Evolutionary conservation across 1,284 basidiomycete species (phyloP), one percentile per base, ranked within the genome.

Genomic region (Pseudozyma flocculosa): DNA sequence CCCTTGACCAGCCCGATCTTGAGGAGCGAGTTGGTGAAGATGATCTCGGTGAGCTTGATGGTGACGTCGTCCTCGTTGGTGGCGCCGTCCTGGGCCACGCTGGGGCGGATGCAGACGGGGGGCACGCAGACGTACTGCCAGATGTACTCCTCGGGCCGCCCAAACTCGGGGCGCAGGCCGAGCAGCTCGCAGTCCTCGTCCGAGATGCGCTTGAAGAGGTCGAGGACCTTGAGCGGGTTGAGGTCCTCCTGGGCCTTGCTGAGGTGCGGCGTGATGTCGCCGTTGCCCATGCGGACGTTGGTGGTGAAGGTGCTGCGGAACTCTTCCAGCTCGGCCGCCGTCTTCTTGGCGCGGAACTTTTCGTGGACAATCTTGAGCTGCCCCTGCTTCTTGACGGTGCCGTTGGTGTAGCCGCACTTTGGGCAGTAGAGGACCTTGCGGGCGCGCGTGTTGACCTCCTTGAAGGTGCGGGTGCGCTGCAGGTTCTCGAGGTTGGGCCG

Each of bases 101-200:
- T 96, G 0, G 95, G 95, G 40, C 95, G 87, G 54, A 98, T 98
- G 77, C 91, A 95, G 37, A 96, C 92, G 0, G 95, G 95, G 18
- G 95, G 95, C 15, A 98, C 95, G 30, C 93, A 95, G 17, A 99
- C 87, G 79, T 98, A 98, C 79, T 97, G 94, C 95, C 95, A 99
- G 53, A 99, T 87, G 76, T 94, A 97, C 77, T 97, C 89, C 80
- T 99, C 95, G 2, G 95, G 95, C 50, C 95, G 82, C 48, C 93
- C 93, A 72, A 87, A 88, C 26, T 86, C 85, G 2, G 95, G 95
- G 59, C 90, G 86, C 48, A 98, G 81, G 1, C 94, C 93, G 10
- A 99, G 83, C 43, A 99, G 81, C 79, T 98, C 95, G 77, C 92
- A 95, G 72, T 99, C 95, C 87, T 72, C 93, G 53, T 92, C 88